Conservation (phyloP, 2,329 filamentous ascomycete species). For the Pestalotiopsis sp. region DNA sequence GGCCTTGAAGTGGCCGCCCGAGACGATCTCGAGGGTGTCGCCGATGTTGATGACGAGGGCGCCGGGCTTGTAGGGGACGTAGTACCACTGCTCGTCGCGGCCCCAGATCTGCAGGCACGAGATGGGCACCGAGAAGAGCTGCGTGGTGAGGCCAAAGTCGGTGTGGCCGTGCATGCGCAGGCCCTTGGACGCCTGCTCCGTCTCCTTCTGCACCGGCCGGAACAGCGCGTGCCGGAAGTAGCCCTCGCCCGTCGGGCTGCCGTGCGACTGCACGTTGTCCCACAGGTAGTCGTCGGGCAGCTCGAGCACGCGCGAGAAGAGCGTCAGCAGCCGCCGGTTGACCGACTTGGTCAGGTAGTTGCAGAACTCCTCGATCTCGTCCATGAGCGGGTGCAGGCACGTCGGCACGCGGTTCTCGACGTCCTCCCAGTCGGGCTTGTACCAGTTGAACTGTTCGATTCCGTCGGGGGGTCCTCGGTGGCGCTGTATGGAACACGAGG, state of each 20-base stretch:
- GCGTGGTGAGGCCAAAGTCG: conserved; percentile 4
- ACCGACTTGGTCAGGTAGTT: conserved; percentile 8
- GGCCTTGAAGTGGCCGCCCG: conserved; percentile 5
- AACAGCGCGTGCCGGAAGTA: conserved; percentile 7
- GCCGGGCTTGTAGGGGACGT: conserved; percentile 5
- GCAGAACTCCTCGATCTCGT: conserved; percentile 5
- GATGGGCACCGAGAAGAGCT: neutral
- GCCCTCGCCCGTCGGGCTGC: conserved; percentile 7
- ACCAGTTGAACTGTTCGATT: conserved; percentile 9
- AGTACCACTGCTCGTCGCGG: conserved; percentile 9
- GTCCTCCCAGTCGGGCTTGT: conserved; percentile 2
- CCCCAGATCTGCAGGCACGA: conserved; percentile 8
- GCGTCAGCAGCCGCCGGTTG: neutral
- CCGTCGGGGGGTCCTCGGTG: conserved; percentile 2
- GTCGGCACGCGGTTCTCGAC: neutral
- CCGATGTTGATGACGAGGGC: conserved; percentile 7
- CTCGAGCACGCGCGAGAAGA: conserved; percentile 4
- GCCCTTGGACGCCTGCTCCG: neutral
- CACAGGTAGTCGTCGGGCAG: conserved; percentile 6
- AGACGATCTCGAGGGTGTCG: conserved; percentile 8
- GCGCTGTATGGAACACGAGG: neutral
- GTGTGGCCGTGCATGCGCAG: conserved; percentile 8
- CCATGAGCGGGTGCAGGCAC: conserved; percentile 4
- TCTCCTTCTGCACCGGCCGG: neutral
- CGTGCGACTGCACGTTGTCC: conserved; percentile 4